Conservation (phyloP, 768 basidiomycete species). For the Panellus pusillus region DNA sequence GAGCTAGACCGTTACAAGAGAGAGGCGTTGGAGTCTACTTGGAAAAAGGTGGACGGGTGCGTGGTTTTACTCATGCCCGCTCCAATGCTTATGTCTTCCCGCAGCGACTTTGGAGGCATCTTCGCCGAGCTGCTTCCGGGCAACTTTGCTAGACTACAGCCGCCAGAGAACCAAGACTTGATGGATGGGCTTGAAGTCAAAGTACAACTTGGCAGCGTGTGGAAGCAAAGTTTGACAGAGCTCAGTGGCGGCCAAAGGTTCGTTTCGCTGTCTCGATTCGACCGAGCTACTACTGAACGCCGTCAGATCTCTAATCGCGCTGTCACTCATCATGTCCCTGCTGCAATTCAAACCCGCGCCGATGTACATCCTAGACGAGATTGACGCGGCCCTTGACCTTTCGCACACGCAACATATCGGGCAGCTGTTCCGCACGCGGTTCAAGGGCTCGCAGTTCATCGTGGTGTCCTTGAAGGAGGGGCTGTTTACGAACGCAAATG, state of each 20-base stretch:
- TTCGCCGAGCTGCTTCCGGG: constrained; percentile 95
- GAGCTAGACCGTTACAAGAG: constrained; percentile 94
- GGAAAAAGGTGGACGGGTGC: constrained; percentile 93
- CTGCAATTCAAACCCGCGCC: constrained; percentile 99
- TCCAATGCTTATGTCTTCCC: neutral
- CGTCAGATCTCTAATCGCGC: constrained; percentile 90
- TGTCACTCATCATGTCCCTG: constrained; percentile 97
- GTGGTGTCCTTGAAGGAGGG: constrained; percentile 97
- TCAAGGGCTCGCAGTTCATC: constrained; percentile 98
- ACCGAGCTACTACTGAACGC: neutral
- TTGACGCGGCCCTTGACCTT: constrained; percentile 94
- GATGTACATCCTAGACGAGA: constrained; percentile 99
- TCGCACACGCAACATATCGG: constrained; percentile 98
- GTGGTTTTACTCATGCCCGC: constrained; percentile 27
- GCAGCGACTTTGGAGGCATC: constrained; percentile 93
- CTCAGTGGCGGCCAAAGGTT: constrained; percentile 96
- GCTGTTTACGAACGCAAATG: constrained; percentile 96
- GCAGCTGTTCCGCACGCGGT: constrained; percentile 93
- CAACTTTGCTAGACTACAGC: constrained; percentile 93
- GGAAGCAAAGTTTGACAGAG: constrained; percentile 98
- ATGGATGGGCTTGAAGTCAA: constrained; percentile 98
- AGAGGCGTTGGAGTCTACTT: constrained; percentile 90
- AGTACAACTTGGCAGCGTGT: constrained; percentile 89
- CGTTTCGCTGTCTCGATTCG: neutral
- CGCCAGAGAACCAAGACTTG: constrained; percentile 90